Evolutionary conservation across 169 alveolate species (phyloP), one percentile per base, ranked within the genome.

Genomic region (Cryptosporidium andersoni): DNA sequence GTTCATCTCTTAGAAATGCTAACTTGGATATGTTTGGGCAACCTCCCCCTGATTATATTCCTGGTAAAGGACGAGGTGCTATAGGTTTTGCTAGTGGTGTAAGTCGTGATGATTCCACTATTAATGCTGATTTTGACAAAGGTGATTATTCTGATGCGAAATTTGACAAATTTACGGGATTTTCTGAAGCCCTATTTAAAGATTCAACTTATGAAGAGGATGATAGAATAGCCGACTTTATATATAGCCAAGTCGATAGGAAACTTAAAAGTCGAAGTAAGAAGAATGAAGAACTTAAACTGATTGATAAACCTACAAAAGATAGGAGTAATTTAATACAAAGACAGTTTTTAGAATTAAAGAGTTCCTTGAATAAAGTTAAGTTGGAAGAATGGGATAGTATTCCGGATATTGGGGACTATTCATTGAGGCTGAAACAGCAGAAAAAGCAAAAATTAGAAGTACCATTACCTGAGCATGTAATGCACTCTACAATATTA

Each of bases 41-140:
- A 43, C 97, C 98, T 36, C 99, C 99, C 8, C 96, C 96, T 48
- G 98, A 97, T 34, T 97, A 97, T 80, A 92, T 96, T 2, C 98
- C 99, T 9, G 99, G 99, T 37, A 90, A 95, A 48, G 99, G 99
- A 11, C 91, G 99, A 81, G 99, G 99, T 55, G 99, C 98, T 3
- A 96, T 96, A 3, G 98, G 99, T n/a, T 95, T 96, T 88, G 97
- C 98, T 2, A 98, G 99, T 7, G 97, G 99, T 56, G 98, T 97
- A 6, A 98, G 98, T 80, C 93, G 98, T 56, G 99, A 98, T 81
- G 99, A 94, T 48, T 64, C 64, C 1, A 91, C 92, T 14, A 93
- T 90, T 55, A 82, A 92, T 8, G 91, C 92, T 40, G 93, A 92
- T 39, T 91, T 89, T 36, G 95, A 94, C 80, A 92, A 92, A 62